phyloP scores from a whole-genome alignment of 495 filamentous ascomycete species.

The Collariella sp. region DNA sequence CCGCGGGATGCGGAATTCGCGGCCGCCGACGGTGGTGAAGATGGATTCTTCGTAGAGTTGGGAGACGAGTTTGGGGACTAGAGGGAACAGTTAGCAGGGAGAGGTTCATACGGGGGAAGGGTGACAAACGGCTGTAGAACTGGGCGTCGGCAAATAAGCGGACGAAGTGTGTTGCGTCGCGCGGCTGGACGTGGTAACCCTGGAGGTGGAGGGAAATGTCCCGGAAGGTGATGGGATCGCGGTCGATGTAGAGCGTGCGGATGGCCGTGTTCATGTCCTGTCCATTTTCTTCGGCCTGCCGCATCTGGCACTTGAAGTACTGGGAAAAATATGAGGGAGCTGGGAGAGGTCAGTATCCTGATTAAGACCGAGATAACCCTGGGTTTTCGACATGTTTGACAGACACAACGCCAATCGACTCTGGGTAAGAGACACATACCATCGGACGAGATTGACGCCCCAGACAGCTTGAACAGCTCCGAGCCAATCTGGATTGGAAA shows the following conservation, averaged over 20 bases:
- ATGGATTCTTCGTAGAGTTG: conserved; percentile 93
- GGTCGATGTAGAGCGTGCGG: conserved; percentile 84
- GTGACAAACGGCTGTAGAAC: conserved; percentile 70
- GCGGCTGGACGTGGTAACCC: conserved; percentile 82
- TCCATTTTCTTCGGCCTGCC: conserved; percentile 48
- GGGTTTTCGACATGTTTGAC: too few species aligned
- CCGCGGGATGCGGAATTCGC: conserved; percentile 79
- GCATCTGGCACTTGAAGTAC: conserved; percentile 82
- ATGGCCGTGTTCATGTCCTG: conserved; percentile 41
- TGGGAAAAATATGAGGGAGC: conserved; percentile 96
- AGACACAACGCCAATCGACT: too few species aligned
- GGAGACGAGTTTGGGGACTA: conserved; percentile 80
- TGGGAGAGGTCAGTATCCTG: conserved; percentile 35
- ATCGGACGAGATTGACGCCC: conserved; percentile 92
- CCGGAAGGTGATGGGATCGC: conserved; percentile 80
- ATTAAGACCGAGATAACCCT: too few species aligned
- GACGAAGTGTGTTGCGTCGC: conserved; percentile 77
- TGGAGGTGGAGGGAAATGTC: conserved; percentile 90
- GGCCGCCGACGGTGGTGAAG: conserved; percentile 79
- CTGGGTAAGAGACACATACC: conserved; percentile 52
- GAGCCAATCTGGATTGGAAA: conserved; percentile 94
- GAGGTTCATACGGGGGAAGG: background rate
- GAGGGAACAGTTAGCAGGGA: conserved; percentile 11
- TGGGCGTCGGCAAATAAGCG: conserved; percentile 91
- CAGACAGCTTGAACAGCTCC: conserved; percentile 83